Conservation (phyloP, 345 rosid genomes). For the Brassica juncea region DNA sequence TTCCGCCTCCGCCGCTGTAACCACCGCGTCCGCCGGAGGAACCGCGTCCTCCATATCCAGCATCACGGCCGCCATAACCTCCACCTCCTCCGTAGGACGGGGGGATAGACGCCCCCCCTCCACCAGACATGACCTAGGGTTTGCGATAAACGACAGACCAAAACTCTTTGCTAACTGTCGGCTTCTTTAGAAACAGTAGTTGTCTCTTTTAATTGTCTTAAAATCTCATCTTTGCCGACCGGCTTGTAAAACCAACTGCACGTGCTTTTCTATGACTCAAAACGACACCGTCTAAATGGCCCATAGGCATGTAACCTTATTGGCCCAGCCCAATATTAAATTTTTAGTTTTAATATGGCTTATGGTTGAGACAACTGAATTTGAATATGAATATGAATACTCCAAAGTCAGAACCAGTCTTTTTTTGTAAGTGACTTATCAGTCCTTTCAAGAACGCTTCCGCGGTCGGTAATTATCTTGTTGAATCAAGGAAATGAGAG, state of each 20-base stretch:
- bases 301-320: background rate
- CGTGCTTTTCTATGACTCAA: background rate
- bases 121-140: background rate
- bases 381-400: too few species aligned
- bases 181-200: background rate
- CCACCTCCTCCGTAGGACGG: background rate
- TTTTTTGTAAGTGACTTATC: too few species aligned
- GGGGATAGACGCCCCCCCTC: background rate
- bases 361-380: too few species aligned
- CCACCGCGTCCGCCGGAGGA: conserved; percentile 55
- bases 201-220: background rate
- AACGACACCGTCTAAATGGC: background rate
- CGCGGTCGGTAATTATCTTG: too few species aligned
- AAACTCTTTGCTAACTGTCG: background rate
- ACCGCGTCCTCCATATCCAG: conserved; percentile 50
- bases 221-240: background rate
- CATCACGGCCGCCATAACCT: conserved; percentile 47
- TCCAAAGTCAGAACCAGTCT: too few species aligned
- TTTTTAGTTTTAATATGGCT: background rate
- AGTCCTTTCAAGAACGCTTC: too few species aligned
- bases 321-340: background rate
- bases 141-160: background rate
- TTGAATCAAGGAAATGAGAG: conserved; percentile 69
- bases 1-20: conserved; percentile 49
- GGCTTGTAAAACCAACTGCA: background rate